These are phyloP conservation scores for Lentinula raphanica DNA, from an alignment of 768 basidiomycete species.

Conservation along the genomic window DNA sequence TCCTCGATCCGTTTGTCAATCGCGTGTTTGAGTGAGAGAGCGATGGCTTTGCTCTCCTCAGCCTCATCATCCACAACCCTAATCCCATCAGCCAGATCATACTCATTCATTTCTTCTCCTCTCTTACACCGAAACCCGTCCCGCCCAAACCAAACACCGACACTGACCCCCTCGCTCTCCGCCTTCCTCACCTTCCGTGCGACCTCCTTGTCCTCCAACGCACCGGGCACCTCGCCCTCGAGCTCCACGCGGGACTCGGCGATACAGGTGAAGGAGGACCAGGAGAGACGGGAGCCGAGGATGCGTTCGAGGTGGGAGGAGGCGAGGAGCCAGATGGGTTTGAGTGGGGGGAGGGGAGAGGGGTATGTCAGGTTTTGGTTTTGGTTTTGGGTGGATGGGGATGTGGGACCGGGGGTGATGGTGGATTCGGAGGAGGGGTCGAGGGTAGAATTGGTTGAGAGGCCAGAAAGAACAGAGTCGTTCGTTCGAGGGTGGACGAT, in stretches of 20 bases:
- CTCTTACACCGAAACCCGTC: not conserved
- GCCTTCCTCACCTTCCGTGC: not conserved
- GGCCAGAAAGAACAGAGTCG: too few species aligned
- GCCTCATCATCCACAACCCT: not conserved
- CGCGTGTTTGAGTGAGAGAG: not conserved
- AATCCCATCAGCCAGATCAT: too few species aligned
- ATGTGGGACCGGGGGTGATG: not conserved
- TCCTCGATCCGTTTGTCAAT: not conserved
- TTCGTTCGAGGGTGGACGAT: too few species aligned
- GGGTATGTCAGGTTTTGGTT: not conserved
- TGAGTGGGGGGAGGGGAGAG: not conserved
- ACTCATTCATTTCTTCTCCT: not conserved
- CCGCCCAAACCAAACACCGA: not conserved
- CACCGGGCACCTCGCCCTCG: not conserved
- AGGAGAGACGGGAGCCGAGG: not conserved
- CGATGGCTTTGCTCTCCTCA: not conserved
- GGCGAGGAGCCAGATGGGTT: constrained; percentile 5
- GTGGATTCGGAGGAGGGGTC: not conserved
- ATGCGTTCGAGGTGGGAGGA: not conserved
- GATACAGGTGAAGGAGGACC: not conserved
- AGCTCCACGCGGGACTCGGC: not conserved
- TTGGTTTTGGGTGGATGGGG: not conserved
- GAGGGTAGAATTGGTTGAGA: too few species aligned
- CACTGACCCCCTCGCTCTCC: not conserved
- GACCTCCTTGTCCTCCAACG: not conserved